Evolutionary conservation across 140 eudicot genomes (phyloP).

Genomic region (Erigeron philadelphicus): DNA sequence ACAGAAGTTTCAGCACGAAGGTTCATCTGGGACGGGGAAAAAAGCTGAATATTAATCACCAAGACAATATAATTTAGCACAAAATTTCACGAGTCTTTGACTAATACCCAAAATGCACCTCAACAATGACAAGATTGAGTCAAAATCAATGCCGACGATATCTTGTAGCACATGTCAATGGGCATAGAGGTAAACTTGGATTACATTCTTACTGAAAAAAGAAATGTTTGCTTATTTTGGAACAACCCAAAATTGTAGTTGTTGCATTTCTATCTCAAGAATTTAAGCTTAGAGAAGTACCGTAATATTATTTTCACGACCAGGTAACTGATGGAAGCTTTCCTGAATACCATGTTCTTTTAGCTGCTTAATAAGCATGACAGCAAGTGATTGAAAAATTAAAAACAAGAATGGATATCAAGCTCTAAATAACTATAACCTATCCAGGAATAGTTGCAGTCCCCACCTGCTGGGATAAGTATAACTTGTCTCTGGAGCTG

Average conservation of each 20-base stretch:
- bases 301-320: constrained; percentile 36
- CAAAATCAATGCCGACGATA: neutral
- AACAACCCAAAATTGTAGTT: neutral
- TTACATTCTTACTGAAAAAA: constrained; percentile 11
- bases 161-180: neutral
- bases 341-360: constrained; percentile 53
- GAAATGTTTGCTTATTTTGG: no score
- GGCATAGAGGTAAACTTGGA: constrained; percentile 2
- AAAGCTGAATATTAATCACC: neutral
- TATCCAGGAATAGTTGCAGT: neutral
- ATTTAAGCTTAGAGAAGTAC: constrained; percentile 25
- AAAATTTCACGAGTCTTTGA: neutral
- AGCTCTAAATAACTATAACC: neutral
- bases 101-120: constrained; percentile 6
- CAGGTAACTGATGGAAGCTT: constrained; percentile 35
- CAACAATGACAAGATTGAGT: neutral
- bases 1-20: constrained; percentile 36
- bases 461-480: constrained; percentile 61
- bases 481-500: constrained; percentile 52
- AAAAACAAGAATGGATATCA: constrained; percentile 1
- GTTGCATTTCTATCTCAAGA: constrained; percentile 22
- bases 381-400: neutral
- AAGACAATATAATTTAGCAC: neutral
- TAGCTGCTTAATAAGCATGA: constrained; percentile 47
- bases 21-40: constrained; percentile 41